Conservation (phyloP, 78 protist species). For the Speleostelium caveatum region DNA sequence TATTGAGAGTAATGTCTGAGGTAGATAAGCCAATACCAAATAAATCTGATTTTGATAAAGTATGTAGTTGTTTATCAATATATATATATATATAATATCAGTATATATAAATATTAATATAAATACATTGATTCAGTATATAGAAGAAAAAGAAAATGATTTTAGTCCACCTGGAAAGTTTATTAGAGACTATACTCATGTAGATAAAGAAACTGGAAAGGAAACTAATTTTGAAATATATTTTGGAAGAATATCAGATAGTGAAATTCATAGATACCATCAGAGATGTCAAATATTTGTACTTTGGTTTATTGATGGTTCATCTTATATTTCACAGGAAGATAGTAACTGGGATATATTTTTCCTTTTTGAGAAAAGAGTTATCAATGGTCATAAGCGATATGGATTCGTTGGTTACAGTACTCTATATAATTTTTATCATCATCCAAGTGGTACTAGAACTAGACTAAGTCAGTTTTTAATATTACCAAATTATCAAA, state of each 20-base stretch:
- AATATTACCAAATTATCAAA: conserved; percentile 66
- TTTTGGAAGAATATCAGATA: conserved; percentile 56
- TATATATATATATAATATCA: not conserved
- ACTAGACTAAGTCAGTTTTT: conserved; percentile 53
- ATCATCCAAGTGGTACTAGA: conserved; percentile 59
- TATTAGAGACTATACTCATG: conserved; percentile 22
- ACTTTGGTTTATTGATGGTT: conserved; percentile 69
- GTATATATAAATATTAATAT: not conserved
- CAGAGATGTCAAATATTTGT: conserved; percentile 47
- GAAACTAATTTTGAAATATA: conserved; percentile 52
- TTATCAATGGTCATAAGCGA: conserved; percentile 42
- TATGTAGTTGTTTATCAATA: not conserved
- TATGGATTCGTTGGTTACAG: conserved; percentile 64
- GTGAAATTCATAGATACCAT: conserved; percentile 26
- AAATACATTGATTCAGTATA: conserved; percentile 3
- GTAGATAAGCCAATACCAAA: conserved; percentile 47
- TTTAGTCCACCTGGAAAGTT: conserved; percentile 51
- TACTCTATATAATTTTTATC: conserved; percentile 70
- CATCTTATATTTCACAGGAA: conserved; percentile 16
- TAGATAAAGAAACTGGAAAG: conserved; percentile 42
- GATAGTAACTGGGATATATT: conserved; percentile 73
- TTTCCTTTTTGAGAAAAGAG: conserved; percentile 25
- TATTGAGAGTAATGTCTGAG: conserved; percentile 30
- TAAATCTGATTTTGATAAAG: not conserved
- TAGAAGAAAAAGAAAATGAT: conserved; percentile 47